Evolutionary conservation across 140 eudicot species (phyloP), one percentile per base, ranked within the genome.

Genomic region (Oenanthe javanica): DNA sequence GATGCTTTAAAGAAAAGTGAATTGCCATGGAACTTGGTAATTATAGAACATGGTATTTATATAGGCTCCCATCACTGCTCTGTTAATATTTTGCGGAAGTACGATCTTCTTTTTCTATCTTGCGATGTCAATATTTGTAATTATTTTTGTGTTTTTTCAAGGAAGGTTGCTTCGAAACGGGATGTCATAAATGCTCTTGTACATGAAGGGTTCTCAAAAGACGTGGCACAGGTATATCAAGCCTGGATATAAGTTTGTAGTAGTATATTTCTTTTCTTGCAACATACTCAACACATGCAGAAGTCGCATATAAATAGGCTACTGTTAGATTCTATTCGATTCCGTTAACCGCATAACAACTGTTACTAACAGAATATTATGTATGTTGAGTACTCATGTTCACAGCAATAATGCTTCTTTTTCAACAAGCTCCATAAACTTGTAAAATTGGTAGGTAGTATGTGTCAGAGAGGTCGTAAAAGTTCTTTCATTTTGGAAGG

Each of bases 141-240:
- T 61, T 72, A 77, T 14, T 79, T 42, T 63, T 61, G 82, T 85
- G 77, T 80, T 85, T 87, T 80, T 86, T 92, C 83, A 93, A 93
- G 93, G 86, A 91, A 94, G 98, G 89, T 94, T 75, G 79, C 90
- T 80, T 94, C 97, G 81, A 94, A 90, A 79, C 82, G 86, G 81
- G 96, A 89, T 81, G 87, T 94, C 49, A 71, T 86, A 84, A 86
- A 75, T 74, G 91, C 94, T 83, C 97, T 94, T 80, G 83, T 85
- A 21, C 81, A 72, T 52, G 91, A 89, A 82, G 96, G 98, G 48
- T 94, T 94, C 81, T 94, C 98, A 19, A 86, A 86, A 21, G 98
- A 94, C 79, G 97, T 92, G 77, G 98, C 98, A 67, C 97, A 94
- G 98, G 98, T 94, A 84, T 61, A 10, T 61, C 75, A n/a, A 57